Conservation (phyloP, 1,284 basidiomycete species). For the Ceratobasidium sp. region DNA sequence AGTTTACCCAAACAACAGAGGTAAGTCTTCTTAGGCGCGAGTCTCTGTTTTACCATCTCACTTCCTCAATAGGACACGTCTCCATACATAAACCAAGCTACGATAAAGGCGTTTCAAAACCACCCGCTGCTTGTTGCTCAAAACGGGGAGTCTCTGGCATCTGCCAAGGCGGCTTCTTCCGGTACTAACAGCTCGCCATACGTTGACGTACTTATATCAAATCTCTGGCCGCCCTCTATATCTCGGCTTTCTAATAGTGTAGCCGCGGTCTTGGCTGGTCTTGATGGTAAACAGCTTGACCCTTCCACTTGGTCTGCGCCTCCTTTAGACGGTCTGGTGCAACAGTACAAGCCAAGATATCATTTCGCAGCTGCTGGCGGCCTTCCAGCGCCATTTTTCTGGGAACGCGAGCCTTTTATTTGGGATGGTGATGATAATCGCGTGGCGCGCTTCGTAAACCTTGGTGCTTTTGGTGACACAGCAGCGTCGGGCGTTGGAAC, state of each 20-base stretch:
- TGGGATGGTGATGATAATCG: constrained; percentile 79
- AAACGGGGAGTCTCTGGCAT: constrained; percentile 66
- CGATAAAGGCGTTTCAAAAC: constrained; percentile 44
- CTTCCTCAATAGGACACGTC: constrained; percentile 51
- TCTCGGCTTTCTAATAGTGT: constrained; percentile 72
- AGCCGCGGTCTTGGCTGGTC: constrained; percentile 56
- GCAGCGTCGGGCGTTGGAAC: constrained; percentile 59
- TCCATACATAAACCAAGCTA: constrained; percentile 44
- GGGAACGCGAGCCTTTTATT: constrained; percentile 91
- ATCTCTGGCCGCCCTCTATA: constrained; percentile 80
- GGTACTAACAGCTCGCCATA: constrained; percentile 61
- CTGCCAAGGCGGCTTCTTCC: constrained; percentile 70
- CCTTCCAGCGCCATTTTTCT: constrained; percentile 71
- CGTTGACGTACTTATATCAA: constrained; percentile 87
- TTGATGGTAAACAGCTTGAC: constrained; percentile 50
- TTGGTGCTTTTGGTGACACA: constrained; percentile 82
- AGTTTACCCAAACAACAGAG: constrained; percentile 59
- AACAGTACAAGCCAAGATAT: constrained; percentile 78
- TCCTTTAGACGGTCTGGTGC: constrained; percentile 76
- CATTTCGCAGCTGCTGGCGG: constrained; percentile 78
- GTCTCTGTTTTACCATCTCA: constrained; percentile 14
- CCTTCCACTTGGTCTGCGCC: constrained; percentile 66
- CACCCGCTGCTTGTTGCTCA: constrained; percentile 45
- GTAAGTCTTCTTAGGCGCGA: constrained; percentile 34
- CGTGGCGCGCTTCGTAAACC: constrained; percentile 81